Base-by-base conservation (phyloP, 805 yeast species). In the Lipomyces japonicus region DNA sequence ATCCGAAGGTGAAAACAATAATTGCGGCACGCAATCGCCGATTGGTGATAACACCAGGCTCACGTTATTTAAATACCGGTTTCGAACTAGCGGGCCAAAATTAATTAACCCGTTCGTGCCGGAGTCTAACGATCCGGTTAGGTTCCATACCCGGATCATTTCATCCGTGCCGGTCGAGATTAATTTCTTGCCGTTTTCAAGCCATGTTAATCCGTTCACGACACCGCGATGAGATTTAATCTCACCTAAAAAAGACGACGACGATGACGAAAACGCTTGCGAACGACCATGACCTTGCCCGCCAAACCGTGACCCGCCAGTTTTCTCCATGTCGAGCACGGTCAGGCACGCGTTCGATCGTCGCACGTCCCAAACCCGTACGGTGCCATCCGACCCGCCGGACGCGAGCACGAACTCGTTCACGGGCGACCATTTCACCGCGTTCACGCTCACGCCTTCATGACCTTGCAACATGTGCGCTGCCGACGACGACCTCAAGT, bases 331-430 rank as follows among this genome's bases (percentile, higher is more conserved):
- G 62, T 87, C 90, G 50, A 87, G 66, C 14, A 80, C 73, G 39
- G 81, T 74, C 22, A 86, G 65, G 60, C 87, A 82, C 31, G 84
- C 76, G 16, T 74, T 72, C 22, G 86, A 78, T 42, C 84, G 69
- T 41, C 97, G 69, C 9, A 88, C 76, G 64, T 90, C 97, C 97
- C 97, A 90, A 0, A 90, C 63, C 45, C 85, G 75, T 6, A 85
- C 81, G 40, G 82, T 82, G 0, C 97, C 96, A 59, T 84, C 87
- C 16, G 79, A 75, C 19, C 91, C 89, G 1, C 95, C 96, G 3
- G 88, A 75, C 0, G 90, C 89, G 1, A 90, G 69, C 2, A 84
- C 53, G 60, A 83, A 68, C 0, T 79, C 67, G 53, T 77, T 70
- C 5, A 70, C 68, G 0, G 95, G 95, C 40, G 85, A 83, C 91